A percentile compares a stretch with the other conserved stretches of the same genome.
Evolutionary conservation across 2,329 filamentous ascomycete genomes (phyloP).

Genomic region (Monosporascus ibericus): DNA sequence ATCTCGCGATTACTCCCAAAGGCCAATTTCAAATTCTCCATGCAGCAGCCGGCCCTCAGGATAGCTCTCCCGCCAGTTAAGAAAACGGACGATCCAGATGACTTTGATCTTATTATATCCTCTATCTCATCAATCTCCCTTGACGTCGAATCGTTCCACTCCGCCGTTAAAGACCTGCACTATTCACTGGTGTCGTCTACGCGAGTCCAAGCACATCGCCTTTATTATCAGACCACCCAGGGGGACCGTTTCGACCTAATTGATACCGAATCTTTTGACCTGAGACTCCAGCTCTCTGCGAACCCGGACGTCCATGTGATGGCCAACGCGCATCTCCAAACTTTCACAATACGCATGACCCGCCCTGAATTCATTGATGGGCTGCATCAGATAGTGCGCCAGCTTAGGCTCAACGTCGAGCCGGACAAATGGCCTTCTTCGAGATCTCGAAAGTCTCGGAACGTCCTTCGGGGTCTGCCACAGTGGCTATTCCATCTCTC

Average conservation of each 20-base stretch:
- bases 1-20: slow-evolving; percentile 91
- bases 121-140: slow-evolving; percentile 90
- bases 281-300: slow-evolving; percentile 79
- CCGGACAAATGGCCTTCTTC: slow-evolving; percentile 50
- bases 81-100: slow-evolving; percentile 58
- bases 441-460: slow-evolving; percentile 49
- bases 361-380: slow-evolving; percentile 90
- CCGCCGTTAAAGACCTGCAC: slow-evolving; percentile 72
- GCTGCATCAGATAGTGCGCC: slow-evolving; percentile 81
- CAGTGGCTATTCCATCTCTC: slow-evolving; percentile 79
- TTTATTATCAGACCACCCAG: slow-evolving; percentile 89
- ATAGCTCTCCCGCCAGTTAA: slow-evolving; percentile 80
- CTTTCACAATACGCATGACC: slow-evolving; percentile 83
- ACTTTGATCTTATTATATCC: slow-evolving; percentile 93
- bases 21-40: slow-evolving; percentile 87
- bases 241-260: slow-evolving; percentile 82
- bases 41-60: slow-evolving; percentile 91
- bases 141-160: slow-evolving; percentile 94
- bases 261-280: slow-evolving; percentile 79
- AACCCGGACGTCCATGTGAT: slow-evolving; percentile 81
- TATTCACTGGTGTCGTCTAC: slow-evolving; percentile 81
- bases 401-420: slow-evolving; percentile 67
- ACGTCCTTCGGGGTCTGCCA: slow-evolving; percentile 73
- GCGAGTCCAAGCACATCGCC: slow-evolving; percentile 75
- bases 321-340: slow-evolving; percentile 73